Evolutionary conservation across 495 filamentous ascomycete species (phyloP).

Genomic region (Talaromyces nanjingensis): DNA sequence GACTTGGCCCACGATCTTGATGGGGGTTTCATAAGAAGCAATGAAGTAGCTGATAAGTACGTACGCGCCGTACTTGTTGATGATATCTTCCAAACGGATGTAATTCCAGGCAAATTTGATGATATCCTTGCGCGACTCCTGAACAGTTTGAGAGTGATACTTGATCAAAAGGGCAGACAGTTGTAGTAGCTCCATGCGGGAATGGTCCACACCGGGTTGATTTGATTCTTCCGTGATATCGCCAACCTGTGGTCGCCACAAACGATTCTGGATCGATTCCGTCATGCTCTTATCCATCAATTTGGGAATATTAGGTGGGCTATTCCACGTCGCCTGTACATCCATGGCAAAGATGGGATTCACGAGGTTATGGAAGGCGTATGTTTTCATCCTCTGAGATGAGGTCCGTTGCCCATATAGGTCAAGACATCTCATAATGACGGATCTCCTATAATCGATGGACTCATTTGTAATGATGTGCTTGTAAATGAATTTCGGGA

Average conservation of each 20-base stretch:
- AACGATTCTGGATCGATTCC: conserved; percentile 83
- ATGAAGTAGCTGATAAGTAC: conserved; percentile 98
- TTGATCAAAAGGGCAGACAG: conserved; percentile 91
- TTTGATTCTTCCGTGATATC: conserved; percentile 80
- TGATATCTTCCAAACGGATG: conserved; percentile 93
- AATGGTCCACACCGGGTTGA: conserved; percentile 88
- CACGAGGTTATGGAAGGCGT: conserved; percentile 82
- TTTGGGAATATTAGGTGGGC: conserved; percentile 52
- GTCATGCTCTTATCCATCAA: conserved; percentile 85
- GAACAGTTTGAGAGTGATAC: conserved; percentile 75
- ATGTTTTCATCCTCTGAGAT: conserved; percentile 85
- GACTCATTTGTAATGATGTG: conserved; percentile 79
- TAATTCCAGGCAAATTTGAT: conserved; percentile 99
- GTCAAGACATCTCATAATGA: conserved; percentile 81
- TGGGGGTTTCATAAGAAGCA: conserved; percentile 89
- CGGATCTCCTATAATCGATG: conserved; percentile 78
- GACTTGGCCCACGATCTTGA: conserved; percentile 92
- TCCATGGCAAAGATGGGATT: conserved; percentile 98
- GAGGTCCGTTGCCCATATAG: conserved; percentile 72
- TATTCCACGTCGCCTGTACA: conserved; percentile 57
- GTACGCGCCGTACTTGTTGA: conserved; percentile 98
- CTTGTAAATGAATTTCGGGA: conserved; percentile 77
- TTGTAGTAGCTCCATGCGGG: conserved; percentile 91
- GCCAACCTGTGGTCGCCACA: conserved; percentile 84
- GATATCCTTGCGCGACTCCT: conserved; percentile 92